Conservation (phyloP, 768 basidiomycete species). For the Cystobasidium ongulense region DNA sequence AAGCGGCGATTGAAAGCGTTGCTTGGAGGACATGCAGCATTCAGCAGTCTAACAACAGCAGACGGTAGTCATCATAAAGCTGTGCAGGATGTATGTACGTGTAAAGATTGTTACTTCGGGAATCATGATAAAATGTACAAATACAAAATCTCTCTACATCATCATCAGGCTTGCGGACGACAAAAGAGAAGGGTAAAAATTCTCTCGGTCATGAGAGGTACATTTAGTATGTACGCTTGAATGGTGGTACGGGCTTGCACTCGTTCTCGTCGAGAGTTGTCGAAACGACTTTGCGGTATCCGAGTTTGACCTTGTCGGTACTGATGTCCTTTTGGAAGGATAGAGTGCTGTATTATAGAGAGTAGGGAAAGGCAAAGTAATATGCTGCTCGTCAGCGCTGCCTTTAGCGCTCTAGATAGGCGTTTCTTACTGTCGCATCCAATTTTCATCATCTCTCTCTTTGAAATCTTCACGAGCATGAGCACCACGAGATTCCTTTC, state of each 20-base stretch:
- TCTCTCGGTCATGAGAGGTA: not conserved
- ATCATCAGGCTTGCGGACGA: not conserved
- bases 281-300: constrained; percentile 76
- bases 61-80: too few relatives aligned
- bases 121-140: not conserved
- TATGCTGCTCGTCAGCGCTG: not conserved
- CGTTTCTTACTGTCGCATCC: constrained; percentile 64
- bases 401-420: not conserved
- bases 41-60: too few relatives aligned
- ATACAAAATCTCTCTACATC: not conserved
- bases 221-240: constrained; percentile 21
- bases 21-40: too few relatives aligned
- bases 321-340: constrained; percentile 75
- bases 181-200: not conserved
- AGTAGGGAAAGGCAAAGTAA: too few relatives aligned
- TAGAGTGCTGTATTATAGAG: constrained; percentile 65
- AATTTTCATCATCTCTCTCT: constrained; percentile 90
- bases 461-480: constrained; percentile 97
- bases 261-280: constrained; percentile 83
- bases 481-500: constrained; percentile 95
- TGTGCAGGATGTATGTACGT: too few relatives aligned
- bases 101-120: not conserved
- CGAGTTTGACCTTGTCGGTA: constrained; percentile 75
- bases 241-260: constrained; percentile 52
- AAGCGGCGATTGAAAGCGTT: too few relatives aligned